Evolutionary conservation across 805 yeast species (phyloP).

Genomic region (Wickerhamiella nectarea): DNA sequence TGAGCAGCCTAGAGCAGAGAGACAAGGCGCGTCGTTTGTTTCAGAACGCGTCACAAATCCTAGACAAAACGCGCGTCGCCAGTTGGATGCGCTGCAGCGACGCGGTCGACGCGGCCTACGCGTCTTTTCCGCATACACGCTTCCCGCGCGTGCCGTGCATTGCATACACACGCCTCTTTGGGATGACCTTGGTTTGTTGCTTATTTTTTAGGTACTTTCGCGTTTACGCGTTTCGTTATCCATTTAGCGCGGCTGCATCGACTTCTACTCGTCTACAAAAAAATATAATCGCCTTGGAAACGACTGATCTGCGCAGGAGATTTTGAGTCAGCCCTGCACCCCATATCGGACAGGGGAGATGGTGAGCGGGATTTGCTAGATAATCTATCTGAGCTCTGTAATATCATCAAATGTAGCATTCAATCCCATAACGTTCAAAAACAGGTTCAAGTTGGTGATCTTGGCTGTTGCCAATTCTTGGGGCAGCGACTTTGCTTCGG

Average conservation of each 20-base stretch:
- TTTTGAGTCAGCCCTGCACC: too few relatives aligned
- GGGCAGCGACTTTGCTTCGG: constrained; percentile 46
- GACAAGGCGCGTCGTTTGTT: background rate
- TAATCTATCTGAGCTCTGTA: constrained; percentile 43
- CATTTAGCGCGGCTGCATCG: too few relatives aligned
- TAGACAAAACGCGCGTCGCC: background rate
- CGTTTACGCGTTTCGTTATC: too few relatives aligned
- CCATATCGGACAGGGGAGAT: too few relatives aligned
- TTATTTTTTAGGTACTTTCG: too few relatives aligned
- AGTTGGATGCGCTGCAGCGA: too few relatives aligned
- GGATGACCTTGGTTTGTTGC: background rate
- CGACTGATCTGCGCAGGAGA: too few relatives aligned
- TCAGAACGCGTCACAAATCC: background rate
- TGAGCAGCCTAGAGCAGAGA: too few relatives aligned
- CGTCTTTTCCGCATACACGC: background rate
- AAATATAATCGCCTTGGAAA: too few relatives aligned
- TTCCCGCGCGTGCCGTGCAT: background rate
- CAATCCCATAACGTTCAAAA: constrained; percentile 91
- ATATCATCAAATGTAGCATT: constrained; percentile 85
- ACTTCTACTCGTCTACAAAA: too few relatives aligned
- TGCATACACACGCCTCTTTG: background rate
- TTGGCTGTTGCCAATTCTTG: constrained; percentile 41
- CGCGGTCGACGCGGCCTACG: background rate
- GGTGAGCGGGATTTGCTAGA: too few relatives aligned
- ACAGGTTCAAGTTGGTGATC: constrained; percentile 74